Conservation (phyloP, 2,329 filamentous ascomycete genomes). For the Penicillium janthinellum region DNA sequence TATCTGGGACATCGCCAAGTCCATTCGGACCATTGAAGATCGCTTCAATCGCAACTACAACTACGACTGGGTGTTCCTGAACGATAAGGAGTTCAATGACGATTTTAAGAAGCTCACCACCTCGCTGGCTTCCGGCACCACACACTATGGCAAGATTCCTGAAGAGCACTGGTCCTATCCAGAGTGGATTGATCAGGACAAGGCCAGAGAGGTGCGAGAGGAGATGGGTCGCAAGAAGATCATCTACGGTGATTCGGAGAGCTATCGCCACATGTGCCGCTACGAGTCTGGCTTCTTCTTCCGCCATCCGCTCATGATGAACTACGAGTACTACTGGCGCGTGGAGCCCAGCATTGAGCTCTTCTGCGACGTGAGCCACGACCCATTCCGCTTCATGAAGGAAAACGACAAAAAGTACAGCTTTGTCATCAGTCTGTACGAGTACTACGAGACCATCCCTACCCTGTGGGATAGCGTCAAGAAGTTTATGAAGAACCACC, state of each 20-base stretch:
- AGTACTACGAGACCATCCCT: constrained; percentile 94
- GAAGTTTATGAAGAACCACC: constrained; percentile 88
- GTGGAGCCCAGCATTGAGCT: constrained; percentile 97
- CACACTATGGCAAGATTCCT: constrained; percentile 86
- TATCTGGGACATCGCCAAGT: constrained; percentile 94
- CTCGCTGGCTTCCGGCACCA: constrained; percentile 87
- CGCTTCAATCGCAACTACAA: constrained; percentile 96
- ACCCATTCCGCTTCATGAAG: constrained; percentile 95
- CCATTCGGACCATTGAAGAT: constrained; percentile 95
- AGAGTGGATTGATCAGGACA: constrained; percentile 91
- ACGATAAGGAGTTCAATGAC: constrained; percentile 91
- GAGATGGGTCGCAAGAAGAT: constrained; percentile 94
- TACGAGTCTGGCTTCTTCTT: constrained; percentile 99
- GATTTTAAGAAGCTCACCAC: constrained; percentile 90
- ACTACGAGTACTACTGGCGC: constrained; percentile 99
- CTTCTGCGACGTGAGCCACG: constrained; percentile 92
- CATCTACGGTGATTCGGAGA: constrained; percentile 96
- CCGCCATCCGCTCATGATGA: constrained; percentile 86
- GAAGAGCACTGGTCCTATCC: constrained; percentile 97
- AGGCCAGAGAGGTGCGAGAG: constrained; percentile 84
- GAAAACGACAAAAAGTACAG: constrained; percentile 98
- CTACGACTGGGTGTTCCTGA: constrained; percentile 99
- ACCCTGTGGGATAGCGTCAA: constrained; percentile 95
- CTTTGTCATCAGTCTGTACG: constrained; percentile 92
- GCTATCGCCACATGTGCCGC: constrained; percentile 98